Evolutionary conservation across 371 early-diverging fungal species (phyloP).

Genomic region (Blakeslea trispora): DNA sequence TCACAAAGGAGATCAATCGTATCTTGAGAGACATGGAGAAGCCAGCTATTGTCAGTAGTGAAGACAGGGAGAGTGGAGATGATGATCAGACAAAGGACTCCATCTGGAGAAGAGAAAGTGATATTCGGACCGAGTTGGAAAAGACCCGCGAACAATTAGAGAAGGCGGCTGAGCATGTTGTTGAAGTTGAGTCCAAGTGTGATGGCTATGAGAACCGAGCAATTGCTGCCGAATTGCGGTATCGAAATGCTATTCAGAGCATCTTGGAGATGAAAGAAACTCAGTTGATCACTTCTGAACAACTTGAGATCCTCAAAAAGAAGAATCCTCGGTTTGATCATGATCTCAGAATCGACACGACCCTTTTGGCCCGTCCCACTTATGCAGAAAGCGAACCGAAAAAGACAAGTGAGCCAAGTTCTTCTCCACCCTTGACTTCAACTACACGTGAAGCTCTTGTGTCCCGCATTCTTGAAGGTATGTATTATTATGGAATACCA

Average conservation of each 20-base stretch:
- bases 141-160: constrained; percentile 35
- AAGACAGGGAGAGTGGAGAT: constrained; percentile 30
- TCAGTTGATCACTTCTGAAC: constrained; percentile 3
- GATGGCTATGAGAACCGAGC: constrained; percentile 43
- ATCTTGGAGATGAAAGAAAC: constrained; percentile 32
- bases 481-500: not conserved
- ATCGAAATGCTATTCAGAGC: constrained; percentile 33
- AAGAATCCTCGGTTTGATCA: constrained; percentile 15
- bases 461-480: constrained; percentile 48
- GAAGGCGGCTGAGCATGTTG: constrained; percentile 31
- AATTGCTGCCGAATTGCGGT: constrained; percentile 36
- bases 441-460: constrained; percentile 42
- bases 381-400: constrained; percentile 9
- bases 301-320: constrained; percentile 4
- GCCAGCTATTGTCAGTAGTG: constrained; percentile 11
- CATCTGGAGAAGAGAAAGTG: constrained; percentile 52
- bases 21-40: constrained; percentile 67
- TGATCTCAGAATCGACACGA: constrained; percentile 24
- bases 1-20: constrained; percentile 75
- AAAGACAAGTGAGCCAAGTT: constrained; percentile 19
- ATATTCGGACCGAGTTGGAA: constrained; percentile 45
- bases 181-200: constrained; percentile 40
- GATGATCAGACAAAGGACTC: constrained; percentile 46
- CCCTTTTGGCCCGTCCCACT: constrained; percentile 11
- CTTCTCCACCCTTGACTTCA: constrained; percentile 18